phyloP scores from a whole-genome alignment of 1,284 basidiomycete species.

The Mycosarcoma mackinlayi region DNA sequence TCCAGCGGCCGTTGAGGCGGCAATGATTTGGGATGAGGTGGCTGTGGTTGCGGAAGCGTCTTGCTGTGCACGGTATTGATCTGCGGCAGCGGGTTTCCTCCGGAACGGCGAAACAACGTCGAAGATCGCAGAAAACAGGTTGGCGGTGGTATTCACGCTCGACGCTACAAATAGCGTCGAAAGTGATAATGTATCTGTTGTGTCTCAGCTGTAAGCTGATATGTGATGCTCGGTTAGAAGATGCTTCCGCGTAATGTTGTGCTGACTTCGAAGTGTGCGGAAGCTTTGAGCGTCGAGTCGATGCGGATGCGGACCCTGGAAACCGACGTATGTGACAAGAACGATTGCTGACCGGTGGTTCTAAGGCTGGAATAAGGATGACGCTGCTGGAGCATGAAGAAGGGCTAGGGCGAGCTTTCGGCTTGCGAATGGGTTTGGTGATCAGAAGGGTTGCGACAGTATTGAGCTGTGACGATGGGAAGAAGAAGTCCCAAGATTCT shows the following conservation, averaged over 20 bases:
- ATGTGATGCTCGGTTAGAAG: too few species aligned
- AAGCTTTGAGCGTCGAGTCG: too few species aligned
- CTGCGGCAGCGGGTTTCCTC: slow-evolving; percentile 18
- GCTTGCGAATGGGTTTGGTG: neutral
- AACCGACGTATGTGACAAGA: too few species aligned
- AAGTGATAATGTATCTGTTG: neutral
- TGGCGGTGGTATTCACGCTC: slow-evolving; percentile 1
- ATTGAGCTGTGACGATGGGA: neutral
- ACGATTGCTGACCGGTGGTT: too few species aligned
- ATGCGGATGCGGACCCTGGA: too few species aligned
- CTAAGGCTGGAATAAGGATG: too few species aligned
- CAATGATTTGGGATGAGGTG: neutral
- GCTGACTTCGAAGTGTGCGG: too few species aligned
- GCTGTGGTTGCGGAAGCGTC: neutral
- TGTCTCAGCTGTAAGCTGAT: neutral
- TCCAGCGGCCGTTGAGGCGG: neutral
- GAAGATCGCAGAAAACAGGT: slow-evolving; percentile 26
- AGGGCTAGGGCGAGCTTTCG: neutral
- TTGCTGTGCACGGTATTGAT: neutral
- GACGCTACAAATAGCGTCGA: slow-evolving; percentile 4
- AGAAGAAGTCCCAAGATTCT: neutral
- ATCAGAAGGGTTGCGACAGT: neutral
- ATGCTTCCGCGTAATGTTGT: too few species aligned
- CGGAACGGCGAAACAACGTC: slow-evolving; percentile 22
- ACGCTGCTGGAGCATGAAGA: too few species aligned